Evolutionary conservation across 1,284 basidiomycete genomes (phyloP).

Genomic region (Cryptococcus sp.): DNA sequence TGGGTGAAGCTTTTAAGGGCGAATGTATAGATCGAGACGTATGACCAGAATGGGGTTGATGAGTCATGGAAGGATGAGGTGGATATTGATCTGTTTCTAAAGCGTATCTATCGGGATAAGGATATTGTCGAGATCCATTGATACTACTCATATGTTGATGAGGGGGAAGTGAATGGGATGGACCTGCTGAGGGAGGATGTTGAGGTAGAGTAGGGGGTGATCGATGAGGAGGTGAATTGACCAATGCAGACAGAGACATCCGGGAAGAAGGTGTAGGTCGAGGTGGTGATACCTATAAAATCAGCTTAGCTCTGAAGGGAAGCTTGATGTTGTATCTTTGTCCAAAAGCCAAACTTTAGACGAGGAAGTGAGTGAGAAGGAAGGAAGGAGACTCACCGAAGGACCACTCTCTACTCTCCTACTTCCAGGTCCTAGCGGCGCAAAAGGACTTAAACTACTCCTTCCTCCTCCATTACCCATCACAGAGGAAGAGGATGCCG

Average conservation of each 20-base stretch:
- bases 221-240: conserved; percentile 27
- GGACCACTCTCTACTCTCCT: not conserved
- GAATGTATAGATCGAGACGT: too few species aligned
- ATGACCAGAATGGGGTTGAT: not conserved
- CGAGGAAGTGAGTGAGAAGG: not conserved
- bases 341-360: not conserved
- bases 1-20: too few species aligned
- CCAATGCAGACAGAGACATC: conserved; percentile 36
- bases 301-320: not conserved
- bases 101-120: not conserved
- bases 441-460: too few species aligned
- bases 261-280: conserved; percentile 25
- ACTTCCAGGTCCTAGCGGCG: too few species aligned
- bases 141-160: too few species aligned
- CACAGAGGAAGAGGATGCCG: too few species aligned
- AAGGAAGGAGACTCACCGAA: not conserved
- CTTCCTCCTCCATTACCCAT: too few species aligned
- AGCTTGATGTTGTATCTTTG: not conserved
- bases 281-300: conserved; percentile 10
- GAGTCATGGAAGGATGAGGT: not conserved
- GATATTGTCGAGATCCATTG: not conserved
- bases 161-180: too few species aligned
- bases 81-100: not conserved
- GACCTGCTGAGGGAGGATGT: not conserved
- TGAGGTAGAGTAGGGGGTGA: conserved; percentile 1